phyloP scores from a whole-genome alignment of 176 grass and related monocot species.

The Lolium rigidum region DNA sequence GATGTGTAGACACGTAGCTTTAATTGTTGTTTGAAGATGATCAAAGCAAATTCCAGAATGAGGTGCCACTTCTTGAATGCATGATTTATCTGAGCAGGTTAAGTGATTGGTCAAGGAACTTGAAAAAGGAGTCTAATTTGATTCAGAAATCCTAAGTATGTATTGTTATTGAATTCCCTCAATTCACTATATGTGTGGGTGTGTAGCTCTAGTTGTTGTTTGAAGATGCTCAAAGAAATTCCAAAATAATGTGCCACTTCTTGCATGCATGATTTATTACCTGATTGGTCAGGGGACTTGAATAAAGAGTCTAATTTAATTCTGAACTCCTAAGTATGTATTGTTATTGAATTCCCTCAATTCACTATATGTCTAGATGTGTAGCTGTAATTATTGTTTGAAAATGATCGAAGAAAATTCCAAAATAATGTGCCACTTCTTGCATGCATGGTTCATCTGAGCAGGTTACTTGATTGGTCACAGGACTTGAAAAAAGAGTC shows the following conservation, averaged over 20 bases:
- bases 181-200: not conserved
- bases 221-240: not conserved
- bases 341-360: not conserved
- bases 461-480: not conserved
- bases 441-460: slow-evolving; percentile 19
- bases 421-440: not conserved
- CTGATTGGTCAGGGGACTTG: not conserved
- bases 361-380: too few species aligned
- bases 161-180: not conserved
- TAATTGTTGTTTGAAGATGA: slow-evolving; percentile 26
- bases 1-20: slow-evolving; percentile 12
- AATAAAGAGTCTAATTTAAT: not conserved
- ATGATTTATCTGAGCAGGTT: slow-evolving; percentile 6
- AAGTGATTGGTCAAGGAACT: not conserved
- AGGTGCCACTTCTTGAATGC: slow-evolving; percentile 6
- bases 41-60: slow-evolving; percentile 3
- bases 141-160: not conserved
- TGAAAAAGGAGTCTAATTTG: not conserved
- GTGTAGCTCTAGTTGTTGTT: too few species aligned
- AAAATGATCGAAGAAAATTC: not conserved
- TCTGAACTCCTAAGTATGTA: not conserved
- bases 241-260: slow-evolving; percentile 1
- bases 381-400: too few species aligned
- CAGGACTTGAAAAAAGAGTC: not conserved
- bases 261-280: slow-evolving; percentile 20